Evolutionary conservation across 441 rosid genomes (phyloP).

Genomic region (Pelargonium myrrhifolium): DNA sequence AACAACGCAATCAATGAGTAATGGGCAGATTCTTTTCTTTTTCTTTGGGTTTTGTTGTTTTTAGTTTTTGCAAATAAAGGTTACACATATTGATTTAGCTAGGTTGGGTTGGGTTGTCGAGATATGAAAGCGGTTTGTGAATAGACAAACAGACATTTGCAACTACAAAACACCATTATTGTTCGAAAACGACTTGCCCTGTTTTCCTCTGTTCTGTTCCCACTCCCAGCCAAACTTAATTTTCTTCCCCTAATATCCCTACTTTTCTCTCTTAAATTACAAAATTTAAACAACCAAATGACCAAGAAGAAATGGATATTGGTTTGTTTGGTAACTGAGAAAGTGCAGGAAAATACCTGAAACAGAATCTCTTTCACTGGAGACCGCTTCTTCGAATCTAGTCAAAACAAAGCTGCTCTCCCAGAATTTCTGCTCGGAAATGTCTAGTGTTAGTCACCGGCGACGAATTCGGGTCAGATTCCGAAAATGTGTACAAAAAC

Average conservation of each 20-base stretch:
- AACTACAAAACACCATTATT: background rate
- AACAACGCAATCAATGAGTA: background rate
- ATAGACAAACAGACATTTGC: background rate
- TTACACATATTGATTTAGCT: too few relatives aligned
- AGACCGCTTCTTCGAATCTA: background rate
- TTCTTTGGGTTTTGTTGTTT: background rate
- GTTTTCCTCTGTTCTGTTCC: background rate
- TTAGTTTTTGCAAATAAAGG: background rate
- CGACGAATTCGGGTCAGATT: background rate
- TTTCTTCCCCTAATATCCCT: background rate
- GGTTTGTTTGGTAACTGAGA: background rate
- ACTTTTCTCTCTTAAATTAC: background rate
- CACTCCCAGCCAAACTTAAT: too few relatives aligned
- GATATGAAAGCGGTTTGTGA: background rate
- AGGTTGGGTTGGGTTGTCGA: background rate
- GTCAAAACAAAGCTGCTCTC: background rate
- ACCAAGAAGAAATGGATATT: background rate
- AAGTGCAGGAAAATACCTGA: constrained; percentile 3
- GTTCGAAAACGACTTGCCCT: background rate
- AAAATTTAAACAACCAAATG: background rate
- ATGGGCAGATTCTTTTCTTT: background rate
- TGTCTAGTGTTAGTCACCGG: too few relatives aligned
- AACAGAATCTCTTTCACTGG: background rate
- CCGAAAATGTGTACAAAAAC: background rate
- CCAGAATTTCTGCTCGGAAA: background rate